phyloP scores from a whole-genome alignment of 352 stramenopile genomes.

The Phytophthora melonis region DNA sequence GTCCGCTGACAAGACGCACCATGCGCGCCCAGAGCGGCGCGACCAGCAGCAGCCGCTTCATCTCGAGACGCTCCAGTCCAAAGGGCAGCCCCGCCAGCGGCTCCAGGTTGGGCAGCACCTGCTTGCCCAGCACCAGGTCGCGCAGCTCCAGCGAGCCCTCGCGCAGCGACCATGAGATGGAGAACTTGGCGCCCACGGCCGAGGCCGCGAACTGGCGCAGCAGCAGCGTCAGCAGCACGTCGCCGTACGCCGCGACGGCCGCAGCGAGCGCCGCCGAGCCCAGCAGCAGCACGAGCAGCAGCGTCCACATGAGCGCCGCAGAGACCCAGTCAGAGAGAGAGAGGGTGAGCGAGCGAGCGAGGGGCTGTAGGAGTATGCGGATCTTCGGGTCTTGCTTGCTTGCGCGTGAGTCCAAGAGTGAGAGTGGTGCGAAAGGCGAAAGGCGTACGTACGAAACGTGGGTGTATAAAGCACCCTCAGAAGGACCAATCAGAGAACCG shows the following conservation, averaged over 20 bases:
- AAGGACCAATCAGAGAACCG: neutral
- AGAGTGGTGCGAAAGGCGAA: slow-evolving; percentile 27
- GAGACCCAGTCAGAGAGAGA: slow-evolving; percentile 1
- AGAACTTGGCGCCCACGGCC: slow-evolving; percentile 65
- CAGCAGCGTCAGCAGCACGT: slow-evolving; percentile 67
- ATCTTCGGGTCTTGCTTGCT: neutral
- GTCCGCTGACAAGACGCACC: slow-evolving; percentile 23
- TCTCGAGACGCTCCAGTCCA: slow-evolving; percentile 66
- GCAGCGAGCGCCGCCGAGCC: slow-evolving; percentile 31
- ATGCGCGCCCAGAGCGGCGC: slow-evolving; percentile 60
- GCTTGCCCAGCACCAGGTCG: slow-evolving; percentile 56
- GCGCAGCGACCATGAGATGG: slow-evolving; percentile 69
- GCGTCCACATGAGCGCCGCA: slow-evolving; percentile 36
- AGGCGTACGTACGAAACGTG: slow-evolving; percentile 10
- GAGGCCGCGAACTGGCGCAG: slow-evolving; percentile 53
- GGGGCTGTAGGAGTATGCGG: neutral
- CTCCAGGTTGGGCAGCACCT: slow-evolving; percentile 63
- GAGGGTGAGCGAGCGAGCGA: neutral
- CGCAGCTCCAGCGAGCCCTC: slow-evolving; percentile 69
- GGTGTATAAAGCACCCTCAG: neutral
- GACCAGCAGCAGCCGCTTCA: slow-evolving; percentile 64
- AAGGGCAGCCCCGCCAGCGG: slow-evolving; percentile 68
- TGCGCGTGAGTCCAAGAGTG: neutral
- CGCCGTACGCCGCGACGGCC: slow-evolving; percentile 58
- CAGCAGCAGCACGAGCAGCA: slow-evolving; percentile 53